phyloP scores from a whole-genome alignment of 2,329 filamentous ascomycete genomes.

The Ophiostoma novo-ulmi region DNA sequence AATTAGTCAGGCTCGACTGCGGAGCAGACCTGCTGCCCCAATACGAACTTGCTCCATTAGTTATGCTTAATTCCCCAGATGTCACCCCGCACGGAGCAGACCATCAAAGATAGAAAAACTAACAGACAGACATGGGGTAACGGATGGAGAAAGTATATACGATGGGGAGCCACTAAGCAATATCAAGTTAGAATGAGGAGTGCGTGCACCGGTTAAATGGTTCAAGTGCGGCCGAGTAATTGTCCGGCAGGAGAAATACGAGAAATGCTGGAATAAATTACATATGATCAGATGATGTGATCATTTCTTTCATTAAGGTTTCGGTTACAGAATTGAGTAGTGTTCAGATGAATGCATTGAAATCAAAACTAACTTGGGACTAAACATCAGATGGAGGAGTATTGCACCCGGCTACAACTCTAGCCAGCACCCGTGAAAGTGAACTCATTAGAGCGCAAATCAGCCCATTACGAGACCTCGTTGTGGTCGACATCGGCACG shows the following conservation, averaged over 20 bases:
- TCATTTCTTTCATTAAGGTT: not conserved
- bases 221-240: not conserved
- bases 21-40: not conserved
- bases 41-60: not conserved
- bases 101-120: not conserved
- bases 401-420: not conserved
- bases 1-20: not conserved
- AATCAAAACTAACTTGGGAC: not conserved
- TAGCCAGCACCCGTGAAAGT: not conserved
- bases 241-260: not conserved
- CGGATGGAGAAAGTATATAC: not conserved
- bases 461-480: not conserved
- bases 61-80: slow-evolving; percentile 1
- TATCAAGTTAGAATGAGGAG: not conserved
- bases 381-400: not conserved
- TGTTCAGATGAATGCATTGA: not conserved
- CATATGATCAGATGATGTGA: not conserved
- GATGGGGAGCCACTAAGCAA: not conserved
- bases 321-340: not conserved
- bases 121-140: not conserved
- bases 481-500: slow-evolving; percentile 14
- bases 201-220: not conserved
- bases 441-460: not conserved
- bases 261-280: not conserved
- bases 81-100: slow-evolving; percentile 12